Conservation (phyloP, 2,329 filamentous ascomycete species). For the Monilinia fructigena region DNA sequence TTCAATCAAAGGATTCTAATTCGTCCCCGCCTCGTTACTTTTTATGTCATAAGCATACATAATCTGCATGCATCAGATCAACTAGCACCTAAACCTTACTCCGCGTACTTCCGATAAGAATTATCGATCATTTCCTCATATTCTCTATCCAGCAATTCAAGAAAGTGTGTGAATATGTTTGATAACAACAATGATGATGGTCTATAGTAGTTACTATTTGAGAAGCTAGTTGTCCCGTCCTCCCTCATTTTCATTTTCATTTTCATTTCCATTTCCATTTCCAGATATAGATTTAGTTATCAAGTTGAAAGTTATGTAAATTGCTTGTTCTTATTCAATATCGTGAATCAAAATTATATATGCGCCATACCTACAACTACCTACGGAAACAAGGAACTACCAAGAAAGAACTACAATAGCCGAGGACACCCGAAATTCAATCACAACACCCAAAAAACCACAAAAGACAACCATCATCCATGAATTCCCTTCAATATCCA, state of each 20-base stretch:
- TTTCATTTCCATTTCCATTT: too few species aligned
- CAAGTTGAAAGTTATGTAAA: too few species aligned
- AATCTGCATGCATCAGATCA: constrained; percentile 6
- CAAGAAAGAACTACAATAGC: constrained; percentile 10
- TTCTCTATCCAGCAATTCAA: too few species aligned
- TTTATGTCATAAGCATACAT: constrained; percentile 4
- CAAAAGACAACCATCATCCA: not conserved
- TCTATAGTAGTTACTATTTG: too few species aligned
- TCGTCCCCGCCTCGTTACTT: constrained; percentile 12
- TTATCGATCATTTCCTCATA: not conserved
- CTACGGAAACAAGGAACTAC: constrained; percentile 7
- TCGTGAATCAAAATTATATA: too few species aligned
- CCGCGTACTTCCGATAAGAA: constrained; percentile 12
- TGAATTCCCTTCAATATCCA: not conserved
- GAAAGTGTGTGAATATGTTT: too few species aligned
- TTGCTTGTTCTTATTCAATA: too few species aligned
- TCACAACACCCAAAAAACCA: not conserved
- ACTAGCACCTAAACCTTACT: not conserved
- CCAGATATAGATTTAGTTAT: too few species aligned
- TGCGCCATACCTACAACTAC: not conserved
- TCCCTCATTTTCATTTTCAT: too few species aligned
- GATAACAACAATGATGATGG: too few species aligned
- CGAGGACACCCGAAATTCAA: constrained; percentile 14
- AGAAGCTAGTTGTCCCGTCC: too few species aligned
- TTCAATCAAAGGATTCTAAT: not conserved